phyloP scores from a whole-genome alignment of 208 protist genomes.

The Crithidia fasciculata region DNA sequence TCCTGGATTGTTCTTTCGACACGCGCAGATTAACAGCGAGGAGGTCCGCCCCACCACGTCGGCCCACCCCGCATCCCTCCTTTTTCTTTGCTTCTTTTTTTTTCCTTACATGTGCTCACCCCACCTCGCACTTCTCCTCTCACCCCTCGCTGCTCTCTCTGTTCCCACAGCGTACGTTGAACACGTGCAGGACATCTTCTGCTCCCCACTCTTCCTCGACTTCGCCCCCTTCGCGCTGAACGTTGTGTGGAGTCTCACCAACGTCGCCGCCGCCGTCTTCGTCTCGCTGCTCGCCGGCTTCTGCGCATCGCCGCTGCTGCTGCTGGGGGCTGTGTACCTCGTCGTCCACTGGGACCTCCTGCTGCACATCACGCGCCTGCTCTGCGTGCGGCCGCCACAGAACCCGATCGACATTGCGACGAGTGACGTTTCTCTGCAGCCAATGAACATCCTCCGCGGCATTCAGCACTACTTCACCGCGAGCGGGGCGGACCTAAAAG shows the following conservation, averaged over 20 bases:
- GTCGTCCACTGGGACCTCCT: conserved; percentile 1
- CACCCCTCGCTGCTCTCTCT: not conserved
- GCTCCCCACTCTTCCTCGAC: not conserved
- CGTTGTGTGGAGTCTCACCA: not conserved
- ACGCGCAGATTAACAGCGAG: too few relatives aligned
- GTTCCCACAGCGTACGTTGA: not conserved
- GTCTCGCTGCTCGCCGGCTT: conserved; percentile 2
- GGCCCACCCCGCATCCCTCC: too few relatives aligned
- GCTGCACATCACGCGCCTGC: conserved; percentile 3
- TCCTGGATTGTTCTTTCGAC: too few relatives aligned
- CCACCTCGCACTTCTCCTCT: not conserved
- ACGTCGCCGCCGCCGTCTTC: not conserved
- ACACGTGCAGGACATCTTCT: not conserved
- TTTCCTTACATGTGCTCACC: not conserved
- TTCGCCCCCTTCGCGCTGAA: not conserved
- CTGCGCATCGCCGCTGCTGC: not conserved
- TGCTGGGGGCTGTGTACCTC: not conserved
- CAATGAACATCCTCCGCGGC: conserved; percentile 54
- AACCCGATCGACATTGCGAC: conserved; percentile 10
- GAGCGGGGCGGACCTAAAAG: conserved; percentile 37
- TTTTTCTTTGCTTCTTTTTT: not conserved
- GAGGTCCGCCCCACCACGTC: too few relatives aligned
- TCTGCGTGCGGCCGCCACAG: conserved; percentile 11
- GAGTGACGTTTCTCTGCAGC: not conserved
- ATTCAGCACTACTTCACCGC: conserved; percentile 45